Base-by-base conservation (phyloP, 805 yeast genomes). In the Candida sphagnicola region DNA sequence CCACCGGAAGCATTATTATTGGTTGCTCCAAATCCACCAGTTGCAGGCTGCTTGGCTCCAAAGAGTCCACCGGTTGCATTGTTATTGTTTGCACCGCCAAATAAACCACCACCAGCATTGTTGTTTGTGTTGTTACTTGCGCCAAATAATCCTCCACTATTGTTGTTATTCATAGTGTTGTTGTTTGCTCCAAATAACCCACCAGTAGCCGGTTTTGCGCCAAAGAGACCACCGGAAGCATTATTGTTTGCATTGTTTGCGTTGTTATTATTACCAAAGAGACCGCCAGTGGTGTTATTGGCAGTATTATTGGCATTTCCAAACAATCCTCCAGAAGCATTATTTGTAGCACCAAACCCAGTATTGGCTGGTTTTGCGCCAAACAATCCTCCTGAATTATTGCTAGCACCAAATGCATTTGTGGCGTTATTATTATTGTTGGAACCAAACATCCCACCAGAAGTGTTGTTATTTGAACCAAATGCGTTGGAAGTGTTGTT, bases 1-100 rank as follows among this genome's bases (percentile, higher is more conserved):
- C 49, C 46, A 14, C 43, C 42, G 12, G 42, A 40, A 11, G 53
- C 38, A 16, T 18, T 26, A 11, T 21, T 21, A 13, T 10, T 26
- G 29, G n/a, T 26, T 5, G n/a, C 15, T 12, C 29, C 29, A 26
- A 26, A 26, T 5, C 29, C 29, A 5, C 44, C 40, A 16, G 36
- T 32, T 23, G 50, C 56, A 21, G 53, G 51, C n/a, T n/a, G n/a
- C 14, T 58, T 56, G 36, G 46, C 49, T 6, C 77, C 76, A 50
- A 73, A 72, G 17, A 71, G 42, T 5, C 77, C 78, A 31, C 75
- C 75, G 23, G 42, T 28, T 18, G 64, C 29, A 41, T 55, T 26
- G 29, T 10, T 26, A 13, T 26, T 26, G 15, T 26, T 61, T 21
- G 37, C 39, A 8, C 61, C 60, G 39, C 53, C 54, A 44, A 54